Base-by-base conservation (phyloP, 768 basidiomycete species). In the Leccinum uliginosum region DNA sequence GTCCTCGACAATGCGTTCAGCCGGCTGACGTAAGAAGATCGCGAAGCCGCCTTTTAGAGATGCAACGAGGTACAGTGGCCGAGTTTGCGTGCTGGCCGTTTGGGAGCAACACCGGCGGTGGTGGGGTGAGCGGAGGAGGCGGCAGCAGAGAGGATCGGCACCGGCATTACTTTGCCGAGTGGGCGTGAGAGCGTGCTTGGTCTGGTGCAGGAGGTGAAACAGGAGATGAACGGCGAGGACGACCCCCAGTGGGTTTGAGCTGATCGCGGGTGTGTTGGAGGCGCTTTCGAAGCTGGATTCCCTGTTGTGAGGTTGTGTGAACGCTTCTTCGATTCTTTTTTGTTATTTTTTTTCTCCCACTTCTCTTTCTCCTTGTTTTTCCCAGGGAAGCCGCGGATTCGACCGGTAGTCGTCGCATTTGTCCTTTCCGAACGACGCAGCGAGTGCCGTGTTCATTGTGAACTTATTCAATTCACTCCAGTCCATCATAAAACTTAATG, bases 1-100 rank as follows among this genome's bases (percentile, higher is more conserved):
- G 96, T 98, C 32, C 80, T 98, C 55, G 97, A 98, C 68, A 97
- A 98, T 66, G 93, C 94, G 9, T 89, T 98, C 63, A 84, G 85
- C 54, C 77, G 93, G 59, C 75, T 98, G 24, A 86, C 84, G 15
- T 98, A 96, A 65, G 97, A 98, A 70, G 91, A 94, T 54, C 75
- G 96, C 54, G 97, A 99, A 76, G 86, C 84, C 4, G 95, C 96
- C 30, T 97, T 98, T 70, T 86, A 85, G 61, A 77, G 97, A 58
- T 93, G 92, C 64, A 97, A 99, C 67, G 97, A 99, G 61, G 84
- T 99, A 24, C 76, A n/a, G n/a, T 99, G 32, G 88, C 85, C 45
- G 96, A 95, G 73, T 98, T 98, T 71, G 80, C 84, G 27, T 79
- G 78, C 29, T 99, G 93, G 93, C 96, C 96, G 12, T 94, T 91